Base-by-base conservation (phyloP, 176 grass and related monocot species). In the Ensete glaucum region DNA sequence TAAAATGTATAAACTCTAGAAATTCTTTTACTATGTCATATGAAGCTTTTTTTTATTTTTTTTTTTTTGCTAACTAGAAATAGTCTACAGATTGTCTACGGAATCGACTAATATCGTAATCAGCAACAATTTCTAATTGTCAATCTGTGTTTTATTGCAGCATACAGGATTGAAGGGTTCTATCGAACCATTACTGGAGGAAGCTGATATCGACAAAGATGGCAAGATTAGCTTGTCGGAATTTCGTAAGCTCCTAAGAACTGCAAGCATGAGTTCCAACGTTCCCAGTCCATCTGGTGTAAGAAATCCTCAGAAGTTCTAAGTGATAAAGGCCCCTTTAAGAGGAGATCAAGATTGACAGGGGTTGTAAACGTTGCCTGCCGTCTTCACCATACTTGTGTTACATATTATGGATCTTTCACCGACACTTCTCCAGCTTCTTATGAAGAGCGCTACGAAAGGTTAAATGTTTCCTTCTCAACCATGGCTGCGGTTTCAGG, bases 231-330 rank as follows among this genome's bases (percentile, higher is more conserved):
- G 73, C 56, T 76, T 76, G 55, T 76, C 57, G 0, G 73, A 76
- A 62, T 76, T 76, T 24, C 73, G 73, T 27, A 76, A 76, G 29
- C 73, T 76, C 24, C n/a, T 76, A 62, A 76, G 73, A 76, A 76
- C 73, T 2, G 73, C 73, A 15, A 76, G 73, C 73, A 76, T 76
- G 55, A 60, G 56, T 12, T 76, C 73, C 9, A 20, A 76, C 51
- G 27, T 76, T 51, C 73, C 73, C 13, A 76, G 73, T 62, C 56
- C 73, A 62, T 76, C 73, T 62, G 73, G 73, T 60, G 29, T 49
- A 34, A 48, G 27, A 23, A 9, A 62, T 76, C 16, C 54, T 73
- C 71, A 73, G 9, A 62, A 12, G 49, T 53, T 53, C 51, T 72
- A 53, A 72, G n/a, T 12, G 34, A 43, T 29, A 11, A 24, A 26